Percentiles rank a stretch among this genome's conserved stretches.
phyloP scores from a whole-genome alignment of 2,329 filamentous ascomycete genomes.

The Nemania sp. region DNA sequence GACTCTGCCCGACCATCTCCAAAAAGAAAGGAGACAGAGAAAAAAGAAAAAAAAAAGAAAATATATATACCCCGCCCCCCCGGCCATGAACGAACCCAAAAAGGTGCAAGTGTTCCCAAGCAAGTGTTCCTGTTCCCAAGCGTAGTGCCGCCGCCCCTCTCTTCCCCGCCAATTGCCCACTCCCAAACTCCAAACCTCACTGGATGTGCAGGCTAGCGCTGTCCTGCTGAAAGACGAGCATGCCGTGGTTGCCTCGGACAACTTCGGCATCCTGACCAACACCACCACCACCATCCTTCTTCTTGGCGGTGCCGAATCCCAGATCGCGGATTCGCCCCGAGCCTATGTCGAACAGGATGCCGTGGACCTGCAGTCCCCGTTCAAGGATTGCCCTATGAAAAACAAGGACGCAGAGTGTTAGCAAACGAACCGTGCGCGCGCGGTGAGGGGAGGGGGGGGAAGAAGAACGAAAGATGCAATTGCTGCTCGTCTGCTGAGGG shows the following conservation, averaged over 20 bases:
- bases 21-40: too few species aligned
- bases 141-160: too few species aligned
- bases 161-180: background rate
- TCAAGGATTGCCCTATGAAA: constrained; percentile 61
- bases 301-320: constrained; percentile 46
- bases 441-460: too few species aligned
- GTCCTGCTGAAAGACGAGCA: constrained; percentile 53
- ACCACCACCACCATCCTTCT: constrained; percentile 4
- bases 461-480: background rate
- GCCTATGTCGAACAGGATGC: constrained; percentile 71
- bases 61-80: too few species aligned
- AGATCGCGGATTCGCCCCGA: constrained; percentile 55
- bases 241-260: constrained; percentile 54
- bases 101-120: too few species aligned
- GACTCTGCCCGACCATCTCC: too few species aligned
- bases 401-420: background rate
- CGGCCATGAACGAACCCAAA: too few species aligned
- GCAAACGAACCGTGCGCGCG: background rate
- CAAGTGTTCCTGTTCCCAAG: background rate
- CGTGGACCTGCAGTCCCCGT: constrained; percentile 74
- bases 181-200: constrained; percentile 20
- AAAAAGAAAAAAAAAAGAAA: too few species aligned
- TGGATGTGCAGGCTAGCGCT: constrained; percentile 36
- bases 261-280: constrained; percentile 38
- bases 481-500: background rate